Evolutionary conservation across 108 stramenopile species (phyloP).

Genomic region (Bacterosira constricta): DNA sequence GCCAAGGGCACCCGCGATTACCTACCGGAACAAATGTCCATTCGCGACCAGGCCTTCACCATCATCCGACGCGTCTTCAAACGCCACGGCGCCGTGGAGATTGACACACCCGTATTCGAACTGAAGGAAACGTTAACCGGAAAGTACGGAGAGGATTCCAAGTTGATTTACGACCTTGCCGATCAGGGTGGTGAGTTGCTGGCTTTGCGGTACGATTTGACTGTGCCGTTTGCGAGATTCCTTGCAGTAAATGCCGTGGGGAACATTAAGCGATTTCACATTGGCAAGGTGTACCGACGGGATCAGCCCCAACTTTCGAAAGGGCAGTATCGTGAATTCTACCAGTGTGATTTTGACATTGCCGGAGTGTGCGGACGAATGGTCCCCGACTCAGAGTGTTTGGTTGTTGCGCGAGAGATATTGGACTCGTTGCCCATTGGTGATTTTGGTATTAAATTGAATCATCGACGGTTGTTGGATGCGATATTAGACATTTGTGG

Average conservation of each 20-base stretch:
- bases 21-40: slow-evolving; percentile 85
- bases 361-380: slow-evolving; percentile 76
- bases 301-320: slow-evolving; percentile 82
- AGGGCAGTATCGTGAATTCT: slow-evolving; percentile 93
- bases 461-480: slow-evolving; percentile 88
- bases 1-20: slow-evolving; percentile 85
- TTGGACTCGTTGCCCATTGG: slow-evolving; percentile 86
- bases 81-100: slow-evolving; percentile 91
- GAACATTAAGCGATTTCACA: slow-evolving; percentile 92
- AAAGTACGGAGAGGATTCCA: slow-evolving; percentile 93
- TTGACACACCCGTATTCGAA: slow-evolving; percentile 95
- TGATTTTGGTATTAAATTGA: slow-evolving; percentile 88
- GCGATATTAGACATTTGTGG: slow-evolving; percentile 90
- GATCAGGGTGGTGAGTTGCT: slow-evolving; percentile 91
- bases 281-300: slow-evolving; percentile 89
- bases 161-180: slow-evolving; percentile 91
- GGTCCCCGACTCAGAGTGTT: slow-evolving; percentile 90
- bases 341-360: slow-evolving; percentile 95
- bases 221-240: slow-evolving; percentile 93
- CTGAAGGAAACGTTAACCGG: slow-evolving; percentile 91
- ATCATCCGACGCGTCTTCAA: slow-evolving; percentile 89
- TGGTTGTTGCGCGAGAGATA: slow-evolving; percentile 88
- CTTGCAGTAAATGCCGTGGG: slow-evolving; percentile 85
- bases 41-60: slow-evolving; percentile 83
- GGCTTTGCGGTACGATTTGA: slow-evolving; percentile 87